phyloP scores from a whole-genome alignment of 1,139 yeast species.

The Yamadazyma kanchanaburiensis region DNA sequence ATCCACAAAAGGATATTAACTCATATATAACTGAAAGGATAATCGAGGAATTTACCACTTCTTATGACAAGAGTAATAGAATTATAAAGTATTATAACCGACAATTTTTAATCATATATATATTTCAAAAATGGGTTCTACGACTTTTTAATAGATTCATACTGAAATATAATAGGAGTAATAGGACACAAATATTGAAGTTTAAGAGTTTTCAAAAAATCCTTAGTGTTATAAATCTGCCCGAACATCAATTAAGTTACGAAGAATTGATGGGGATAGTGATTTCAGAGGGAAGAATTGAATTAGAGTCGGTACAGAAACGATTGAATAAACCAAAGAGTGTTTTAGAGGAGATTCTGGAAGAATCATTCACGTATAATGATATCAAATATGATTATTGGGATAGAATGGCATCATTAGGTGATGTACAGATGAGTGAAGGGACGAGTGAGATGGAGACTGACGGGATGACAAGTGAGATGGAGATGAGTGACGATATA shows the following conservation, averaged over 20 bases:
- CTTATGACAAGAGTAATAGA: constrained; percentile 12
- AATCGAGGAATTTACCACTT: constrained; percentile 19
- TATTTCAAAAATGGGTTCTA: constrained; percentile 37
- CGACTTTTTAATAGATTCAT: constrained; percentile 37
- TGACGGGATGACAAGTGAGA: not conserved
- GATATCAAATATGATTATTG: constrained; percentile 34
- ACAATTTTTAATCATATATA: constrained; percentile 20
- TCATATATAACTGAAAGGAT: constrained; percentile 26
- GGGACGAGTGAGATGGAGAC: constrained; percentile 4
- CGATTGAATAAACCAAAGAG: constrained; percentile 11
- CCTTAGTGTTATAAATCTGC: constrained; percentile 7
- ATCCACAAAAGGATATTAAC: constrained; percentile 13
- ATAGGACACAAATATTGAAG: constrained; percentile 15
- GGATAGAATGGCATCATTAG: constrained; percentile 26
- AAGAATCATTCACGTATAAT: constrained; percentile 10
- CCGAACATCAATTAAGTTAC: constrained; percentile 16
- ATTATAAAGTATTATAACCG: constrained; percentile 24
- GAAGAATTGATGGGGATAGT: constrained; percentile 24
- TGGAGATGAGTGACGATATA: constrained; percentile 2
- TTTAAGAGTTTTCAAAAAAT: constrained; percentile 22
- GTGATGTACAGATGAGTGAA: constrained; percentile 30
- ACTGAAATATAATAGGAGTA: constrained; percentile 23
- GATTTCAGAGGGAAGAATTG: constrained; percentile 24
- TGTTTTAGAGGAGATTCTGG: constrained; percentile 14
- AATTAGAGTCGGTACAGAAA: constrained; percentile 13